Evolutionary conservation across 2,329 filamentous ascomycete genomes (phyloP), one percentile per base, ranked within the genome.

Genomic region (Alternaria triticina): DNA sequence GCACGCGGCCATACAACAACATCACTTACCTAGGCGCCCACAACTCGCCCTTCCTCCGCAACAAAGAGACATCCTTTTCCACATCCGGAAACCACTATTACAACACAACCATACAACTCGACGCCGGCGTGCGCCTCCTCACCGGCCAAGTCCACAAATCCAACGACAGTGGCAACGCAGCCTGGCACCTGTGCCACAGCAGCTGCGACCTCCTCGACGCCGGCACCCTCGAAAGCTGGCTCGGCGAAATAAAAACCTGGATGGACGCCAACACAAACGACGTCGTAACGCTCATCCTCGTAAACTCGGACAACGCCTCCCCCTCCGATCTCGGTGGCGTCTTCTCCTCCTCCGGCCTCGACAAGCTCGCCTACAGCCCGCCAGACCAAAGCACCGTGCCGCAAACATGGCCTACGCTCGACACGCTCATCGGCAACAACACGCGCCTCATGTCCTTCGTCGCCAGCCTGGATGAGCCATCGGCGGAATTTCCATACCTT

Each of bases 21-120:
- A 87, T 96, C 70, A 94, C 92, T 4, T 87, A 94, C 77, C 87
- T 95, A 74, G 91, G 91, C 22, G 91, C 90, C 17, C 92, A 94
- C 81, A 86, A 94, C 80, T 89, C 87, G 64, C 85, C 91, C 11
- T 94, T 94, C 76, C 79, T 94, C 46, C 85, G 90, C 54, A 89
- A 93, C 72, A 77, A 82, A 25, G 85, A 84, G 59, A 90, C 88
- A 1, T 82, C 81, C 64, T 87, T 90, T 77, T 88, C 88, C 25
- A 79, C 88, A 3, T 86, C 89, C 3, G 91, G 90, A 6, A 91
- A 93, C 77, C 92, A 94, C 80, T 92, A 84, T 81, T 89, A 86
- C 80, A 91, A 93, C 78, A 89, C 90, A 7, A 92, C 90, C 3
- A 81, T 86, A 6, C 91, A 92, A 60, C 86, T 94, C 57, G 86